Evolutionary conservation across 2,329 filamentous ascomycete genomes (phyloP).

Genomic region (Calonectria pseudoturangicola): DNA sequence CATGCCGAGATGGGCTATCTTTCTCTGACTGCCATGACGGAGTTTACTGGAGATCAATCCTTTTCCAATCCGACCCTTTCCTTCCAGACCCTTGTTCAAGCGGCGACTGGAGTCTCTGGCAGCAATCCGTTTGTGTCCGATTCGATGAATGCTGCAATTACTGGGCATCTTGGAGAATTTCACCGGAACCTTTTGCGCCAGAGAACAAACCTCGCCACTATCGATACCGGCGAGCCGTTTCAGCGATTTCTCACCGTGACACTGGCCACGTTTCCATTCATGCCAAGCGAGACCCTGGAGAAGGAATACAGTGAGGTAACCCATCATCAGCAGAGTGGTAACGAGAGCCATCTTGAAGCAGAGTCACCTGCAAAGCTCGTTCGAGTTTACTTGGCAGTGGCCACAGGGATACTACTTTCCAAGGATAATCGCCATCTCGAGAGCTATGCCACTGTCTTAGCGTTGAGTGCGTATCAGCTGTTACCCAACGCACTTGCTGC

Average conservation of each 20-base stretch:
- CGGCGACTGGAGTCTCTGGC: conserved; percentile 35
- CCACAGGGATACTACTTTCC: conserved; percentile 32
- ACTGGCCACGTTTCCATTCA: conserved; percentile 25
- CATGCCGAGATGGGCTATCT: conserved; percentile 37
- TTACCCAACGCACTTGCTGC: conserved; percentile 25
- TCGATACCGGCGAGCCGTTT: conserved; percentile 36
- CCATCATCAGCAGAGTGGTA: conserved; percentile 1
- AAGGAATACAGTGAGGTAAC: conserved; percentile 19
- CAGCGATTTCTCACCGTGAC: conserved; percentile 15
- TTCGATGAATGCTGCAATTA: conserved; percentile 29
- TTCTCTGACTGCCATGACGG: conserved; percentile 37
- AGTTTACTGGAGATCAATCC: conserved; percentile 34
- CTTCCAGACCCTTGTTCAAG: conserved; percentile 38
- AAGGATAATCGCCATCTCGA: conserved; percentile 36
- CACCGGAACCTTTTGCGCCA: conserved; percentile 36
- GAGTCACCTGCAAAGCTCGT: conserved; percentile 29
- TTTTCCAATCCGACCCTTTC: conserved; percentile 28
- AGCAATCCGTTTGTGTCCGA: conserved; percentile 32
- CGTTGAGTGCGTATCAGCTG: conserved; percentile 32
- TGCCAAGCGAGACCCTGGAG: conserved; percentile 13
- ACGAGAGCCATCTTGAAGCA: conserved; percentile 1
- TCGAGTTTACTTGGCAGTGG: conserved; percentile 33
- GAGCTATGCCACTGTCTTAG: conserved; percentile 36
- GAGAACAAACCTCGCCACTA: conserved; percentile 26
- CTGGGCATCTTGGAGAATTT: conserved; percentile 34